Conservation (phyloP, 164 flowering plant species). For the Vitis amurensis region DNA sequence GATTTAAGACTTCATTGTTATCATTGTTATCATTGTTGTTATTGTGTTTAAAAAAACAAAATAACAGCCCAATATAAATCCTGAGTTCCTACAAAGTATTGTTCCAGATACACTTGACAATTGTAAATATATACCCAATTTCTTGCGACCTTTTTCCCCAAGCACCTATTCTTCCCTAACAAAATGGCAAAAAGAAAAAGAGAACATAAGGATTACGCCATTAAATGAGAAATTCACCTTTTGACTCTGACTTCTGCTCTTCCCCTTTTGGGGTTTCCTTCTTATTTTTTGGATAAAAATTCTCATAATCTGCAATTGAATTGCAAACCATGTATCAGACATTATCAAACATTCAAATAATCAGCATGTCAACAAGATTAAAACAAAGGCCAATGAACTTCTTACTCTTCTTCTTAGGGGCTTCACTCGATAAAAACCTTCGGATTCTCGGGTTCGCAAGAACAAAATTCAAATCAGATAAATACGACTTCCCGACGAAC, state of each 20-base stretch:
- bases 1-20: too few species aligned
- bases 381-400: not conserved
- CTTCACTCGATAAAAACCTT: slow-evolving; percentile 60
- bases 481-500: slow-evolving; percentile 12
- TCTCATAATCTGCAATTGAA: slow-evolving; percentile 63
- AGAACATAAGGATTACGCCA: not conserved
- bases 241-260: slow-evolving; percentile 65
- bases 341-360: not conserved
- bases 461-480: slow-evolving; percentile 39
- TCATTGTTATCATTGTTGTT: too few species aligned
- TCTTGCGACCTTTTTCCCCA: too few species aligned
- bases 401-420: slow-evolving; percentile 86
- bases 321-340: not conserved
- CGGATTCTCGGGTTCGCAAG: slow-evolving; percentile 48
- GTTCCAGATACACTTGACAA: too few species aligned
- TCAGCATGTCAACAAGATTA: not conserved
- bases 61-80: too few species aligned
- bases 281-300: slow-evolving; percentile 74
- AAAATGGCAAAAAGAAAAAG: not conserved
- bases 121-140: too few species aligned
- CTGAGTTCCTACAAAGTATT: too few species aligned
- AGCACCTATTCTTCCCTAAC: too few species aligned
- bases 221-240: slow-evolving; percentile 37
- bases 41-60: too few species aligned
- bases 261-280: slow-evolving; percentile 70